Percentiles rank a stretch among this genome's conserved stretches.
Evolutionary conservation across 2,329 filamentous ascomycete genomes (phyloP).

Genomic region (Colletotrichum zoysiae): DNA sequence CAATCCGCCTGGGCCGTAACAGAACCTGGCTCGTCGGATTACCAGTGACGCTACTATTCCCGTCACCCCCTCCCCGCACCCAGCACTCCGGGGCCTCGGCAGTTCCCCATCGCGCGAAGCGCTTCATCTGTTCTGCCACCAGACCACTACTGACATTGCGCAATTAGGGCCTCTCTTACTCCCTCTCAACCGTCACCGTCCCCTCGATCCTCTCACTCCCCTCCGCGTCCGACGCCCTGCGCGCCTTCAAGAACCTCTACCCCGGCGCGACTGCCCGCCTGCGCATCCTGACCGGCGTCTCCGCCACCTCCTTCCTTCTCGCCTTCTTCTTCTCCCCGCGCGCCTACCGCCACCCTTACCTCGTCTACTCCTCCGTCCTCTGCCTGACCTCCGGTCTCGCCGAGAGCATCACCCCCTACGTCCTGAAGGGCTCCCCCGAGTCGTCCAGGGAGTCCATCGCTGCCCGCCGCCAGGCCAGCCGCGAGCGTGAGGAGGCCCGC

Average conservation of each 20-base stretch:
- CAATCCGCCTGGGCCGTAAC: slow-evolving; percentile 15
- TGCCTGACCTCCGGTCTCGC: slow-evolving; percentile 71
- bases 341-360: slow-evolving; percentile 85
- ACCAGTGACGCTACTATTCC: slow-evolving; percentile 39
- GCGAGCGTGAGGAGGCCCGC: slow-evolving; percentile 47
- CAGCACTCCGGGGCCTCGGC: slow-evolving; percentile 6
- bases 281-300: slow-evolving; percentile 75
- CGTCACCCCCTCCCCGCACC: slow-evolving; percentile 29
- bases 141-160: slow-evolving; percentile 17
- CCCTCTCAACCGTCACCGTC: slow-evolving; percentile 81
- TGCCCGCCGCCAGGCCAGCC: slow-evolving; percentile 44
- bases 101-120: neutral
- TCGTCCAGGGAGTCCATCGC: slow-evolving; percentile 46
- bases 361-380: slow-evolving; percentile 85
- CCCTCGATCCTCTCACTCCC: slow-evolving; percentile 86
- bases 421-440: slow-evolving; percentile 50
- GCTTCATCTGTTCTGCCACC: neutral
- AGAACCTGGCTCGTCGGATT: slow-evolving; percentile 8
- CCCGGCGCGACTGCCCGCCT: slow-evolving; percentile 74
- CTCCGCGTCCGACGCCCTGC: slow-evolving; percentile 77
- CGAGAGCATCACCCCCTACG: slow-evolving; percentile 61
- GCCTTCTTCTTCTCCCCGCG: slow-evolving; percentile 83
- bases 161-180: slow-evolving; percentile 86
- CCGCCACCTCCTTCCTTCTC: slow-evolving; percentile 78
- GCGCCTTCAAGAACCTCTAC: slow-evolving; percentile 77